Evolutionary conservation across 2,329 filamentous ascomycete species (phyloP).

Genomic region (Paracoccidioides brasiliensis): DNA sequence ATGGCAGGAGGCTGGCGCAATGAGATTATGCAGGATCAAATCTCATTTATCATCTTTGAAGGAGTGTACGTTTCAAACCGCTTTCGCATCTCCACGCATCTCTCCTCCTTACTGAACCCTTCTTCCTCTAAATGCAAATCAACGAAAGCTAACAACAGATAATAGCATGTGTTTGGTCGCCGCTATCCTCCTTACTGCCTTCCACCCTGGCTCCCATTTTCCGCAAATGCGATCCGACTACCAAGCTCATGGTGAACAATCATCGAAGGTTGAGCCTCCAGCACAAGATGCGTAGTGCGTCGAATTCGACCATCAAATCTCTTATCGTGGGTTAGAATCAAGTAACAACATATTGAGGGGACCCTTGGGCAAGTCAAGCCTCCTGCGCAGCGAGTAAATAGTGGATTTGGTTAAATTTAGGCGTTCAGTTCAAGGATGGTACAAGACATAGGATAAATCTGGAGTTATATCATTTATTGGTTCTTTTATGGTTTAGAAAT

Average conservation of each 20-base stretch:
- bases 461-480: no score
- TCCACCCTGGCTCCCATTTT: conserved; percentile 44
- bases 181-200: conserved; percentile 37
- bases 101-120: not conserved
- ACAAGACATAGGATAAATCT: no score
- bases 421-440: not conserved
- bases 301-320: not conserved
- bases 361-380: not conserved
- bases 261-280: not conserved
- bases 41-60: conserved; percentile 40
- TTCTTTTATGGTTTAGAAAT: no score
- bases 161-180: conserved; percentile 37
- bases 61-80: conserved; percentile 29
- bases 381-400: not conserved
- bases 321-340: not conserved
- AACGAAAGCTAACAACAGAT: not conserved
- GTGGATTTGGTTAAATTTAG: not conserved
- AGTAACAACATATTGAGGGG: not conserved
- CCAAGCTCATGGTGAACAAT: not conserved
- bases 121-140: not conserved
- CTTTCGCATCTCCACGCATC: not conserved
- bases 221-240: conserved; percentile 23
- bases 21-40: conserved; percentile 37
- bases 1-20: conserved; percentile 36
- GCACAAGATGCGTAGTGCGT: not conserved